Evolutionary conservation across 306 rosid genomes (phyloP), one percentile per base, ranked within the genome.

Genomic region (Medicago arabica): DNA sequence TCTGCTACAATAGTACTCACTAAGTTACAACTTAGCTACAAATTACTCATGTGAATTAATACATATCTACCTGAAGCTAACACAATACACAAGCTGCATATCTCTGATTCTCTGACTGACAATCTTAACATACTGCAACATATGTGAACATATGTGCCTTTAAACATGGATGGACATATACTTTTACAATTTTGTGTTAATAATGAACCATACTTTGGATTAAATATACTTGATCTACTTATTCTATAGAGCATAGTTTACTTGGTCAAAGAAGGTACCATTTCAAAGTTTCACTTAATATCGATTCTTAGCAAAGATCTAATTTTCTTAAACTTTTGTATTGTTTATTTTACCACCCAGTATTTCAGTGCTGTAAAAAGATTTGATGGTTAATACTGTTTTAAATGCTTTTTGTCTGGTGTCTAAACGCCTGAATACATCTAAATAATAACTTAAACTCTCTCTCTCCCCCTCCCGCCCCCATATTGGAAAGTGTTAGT

Each of bases 121-220:
- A 67, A 67, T 12, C 55, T 12, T 18, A 12, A 13, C 54, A 6
- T 43, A 18, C 51, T 66, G 54, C 51, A 66, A 66, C 18, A 12
- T 41, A 67, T 36, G 46, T 15, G 54, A 59, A 57, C 62, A 57
- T 46, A 67, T 40, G 58, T 34, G 66, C 58, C 71, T 38, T 58
- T 10, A 58, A 34, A 57, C 46, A 2, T 57, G 75, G 44, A 57
- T 54, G 18, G 3, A 59, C 78, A 19, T 51, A 36, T 4, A 0
- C 23, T 47, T 74, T 67, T 43, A 67, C 66, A 59, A 43, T 55
- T 58, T 67, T 55, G 59, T 44, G 59, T 67, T 67, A 50, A 76
- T 11, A 47, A 62, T 62, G 71, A 74, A 47, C 34, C 49, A 8
- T 44, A 12, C 54, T 64, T 62, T 63, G 16, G 47, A 41, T 72